Evolutionary conservation across 2,329 filamentous ascomycete species (phyloP), one percentile per base, ranked within the genome.

Genomic region (Blumeria hordei): DNA sequence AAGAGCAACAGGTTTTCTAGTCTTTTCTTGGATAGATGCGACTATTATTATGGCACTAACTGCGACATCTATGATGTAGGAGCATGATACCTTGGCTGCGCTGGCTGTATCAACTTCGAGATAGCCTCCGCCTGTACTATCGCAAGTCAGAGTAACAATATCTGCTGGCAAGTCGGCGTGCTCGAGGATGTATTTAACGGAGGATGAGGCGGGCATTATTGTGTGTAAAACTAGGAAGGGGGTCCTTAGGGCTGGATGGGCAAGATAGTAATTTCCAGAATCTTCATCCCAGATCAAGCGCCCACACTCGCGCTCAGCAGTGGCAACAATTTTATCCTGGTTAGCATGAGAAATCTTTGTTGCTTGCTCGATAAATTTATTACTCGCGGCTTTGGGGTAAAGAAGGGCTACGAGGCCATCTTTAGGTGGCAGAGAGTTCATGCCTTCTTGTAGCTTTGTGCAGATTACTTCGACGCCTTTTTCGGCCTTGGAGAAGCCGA

Each of bases 251-350:
- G 77, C 74, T 1, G 77, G 77, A 63, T 81, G 78, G 33, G 75
- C 76, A n/a, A 82, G 69, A 64, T 77, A 82, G 65, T 80, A 74
- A 60, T 69, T 74, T 6, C 67, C 65, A 56, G 70, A 73, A 62
- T 82, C 78, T 34, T 76, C 74, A 62, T 82, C 78, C 76, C 81
- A 87, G n/a, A 84, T 77, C 1, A 88, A 74, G 2, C 80, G 74
- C 28, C 78, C 83, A 60, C 77, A 80, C 67, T 87, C 82, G 35
- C 75, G 73, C 64, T 83, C 78, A 0, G 82, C 82, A 36, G 80
- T 75, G 56, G 72, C 71, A 3, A 80, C 71, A 9, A 80, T 71
- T 9, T 81, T 74, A 0, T 74, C 70, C 1, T 74, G 70, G 62
- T 83, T 78, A 2, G 80, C 68, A 32, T 74, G 72, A 21, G 62